Percentiles rank a stretch among this genome's conserved stretches.
phyloP scores from a whole-genome alignment of 495 filamentous ascomycete genomes.

The Neurospora tetraspora region DNA sequence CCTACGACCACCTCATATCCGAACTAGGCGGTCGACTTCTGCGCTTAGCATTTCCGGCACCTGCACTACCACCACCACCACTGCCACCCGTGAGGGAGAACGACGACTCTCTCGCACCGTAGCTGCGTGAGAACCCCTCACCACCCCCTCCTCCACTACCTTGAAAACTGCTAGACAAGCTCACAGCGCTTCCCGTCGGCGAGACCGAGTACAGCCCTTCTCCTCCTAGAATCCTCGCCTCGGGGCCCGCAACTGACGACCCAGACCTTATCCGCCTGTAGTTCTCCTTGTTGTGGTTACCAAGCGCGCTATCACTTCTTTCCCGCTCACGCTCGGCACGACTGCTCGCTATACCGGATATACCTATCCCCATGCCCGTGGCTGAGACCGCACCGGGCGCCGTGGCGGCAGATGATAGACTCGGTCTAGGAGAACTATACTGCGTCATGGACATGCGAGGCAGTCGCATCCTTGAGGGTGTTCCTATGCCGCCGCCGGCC shows the following conservation, averaged over 20 bases:
- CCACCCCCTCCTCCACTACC: not conserved
- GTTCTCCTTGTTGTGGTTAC: constrained; percentile 18
- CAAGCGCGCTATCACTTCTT: constrained; percentile 15
- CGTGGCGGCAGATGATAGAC: constrained; percentile 12
- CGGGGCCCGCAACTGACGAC: constrained; percentile 3
- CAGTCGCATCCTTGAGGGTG: constrained; percentile 21
- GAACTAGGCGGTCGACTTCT: constrained; percentile 19
- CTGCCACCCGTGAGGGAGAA: constrained; percentile 1
- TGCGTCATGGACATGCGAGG: constrained; percentile 26
- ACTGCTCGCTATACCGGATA: not conserved
- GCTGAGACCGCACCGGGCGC: constrained; percentile 6
- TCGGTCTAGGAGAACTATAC: constrained; percentile 19
- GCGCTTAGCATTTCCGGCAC: constrained; percentile 11
- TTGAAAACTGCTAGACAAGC: not conserved
- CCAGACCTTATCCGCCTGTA: constrained; percentile 11
- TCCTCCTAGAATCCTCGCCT: not conserved
- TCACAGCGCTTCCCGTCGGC: constrained; percentile 8
- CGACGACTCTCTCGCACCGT: not conserved
- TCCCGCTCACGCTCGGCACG: not conserved
- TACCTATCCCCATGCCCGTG: not conserved
- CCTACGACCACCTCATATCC: constrained; percentile 24
- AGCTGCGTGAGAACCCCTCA: not conserved
- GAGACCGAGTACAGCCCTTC: constrained; percentile 7
- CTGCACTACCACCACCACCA: constrained; percentile 1
- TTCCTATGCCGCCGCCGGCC: constrained; percentile 3